Percentiles rank a stretch among this genome's conserved stretches.
These are phyloP conservation scores for Fusarium albidum DNA, from an alignment of 2,329 filamentous ascomycete species.

Conservation along the genomic window DNA sequence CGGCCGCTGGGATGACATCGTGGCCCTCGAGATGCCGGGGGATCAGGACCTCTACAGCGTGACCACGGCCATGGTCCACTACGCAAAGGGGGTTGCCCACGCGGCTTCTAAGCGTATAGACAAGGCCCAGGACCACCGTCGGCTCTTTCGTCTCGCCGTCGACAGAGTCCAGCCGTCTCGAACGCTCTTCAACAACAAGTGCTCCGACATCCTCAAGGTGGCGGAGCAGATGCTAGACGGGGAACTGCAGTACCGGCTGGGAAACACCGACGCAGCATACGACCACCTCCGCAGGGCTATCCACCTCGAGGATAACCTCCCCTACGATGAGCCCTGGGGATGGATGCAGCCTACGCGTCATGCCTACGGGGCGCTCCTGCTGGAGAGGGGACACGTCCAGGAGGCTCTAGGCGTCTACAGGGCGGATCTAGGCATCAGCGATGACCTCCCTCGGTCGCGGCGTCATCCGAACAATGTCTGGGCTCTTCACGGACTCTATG, in stretches of 20 bases:
- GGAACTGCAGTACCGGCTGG: slow-evolving; percentile 74
- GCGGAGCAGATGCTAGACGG: slow-evolving; percentile 75
- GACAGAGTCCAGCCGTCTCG: slow-evolving; percentile 64
- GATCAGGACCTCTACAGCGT: slow-evolving; percentile 71
- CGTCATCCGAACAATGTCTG: slow-evolving; percentile 79
- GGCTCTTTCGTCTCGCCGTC: slow-evolving; percentile 59
- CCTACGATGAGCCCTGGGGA: slow-evolving; percentile 79
- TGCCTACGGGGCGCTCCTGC: slow-evolving; percentile 72
- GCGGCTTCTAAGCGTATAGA: slow-evolving; percentile 65
- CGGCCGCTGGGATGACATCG: slow-evolving; percentile 73
- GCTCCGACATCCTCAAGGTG: slow-evolving; percentile 66
- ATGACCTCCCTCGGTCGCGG: slow-evolving; percentile 68
- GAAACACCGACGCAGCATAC: slow-evolving; percentile 67
- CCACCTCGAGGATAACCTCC: slow-evolving; percentile 66
- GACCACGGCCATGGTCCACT: slow-evolving; percentile 73
- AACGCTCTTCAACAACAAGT: slow-evolving; percentile 56
- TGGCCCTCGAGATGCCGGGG: slow-evolving; percentile 61
- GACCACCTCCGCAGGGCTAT: slow-evolving; percentile 65
- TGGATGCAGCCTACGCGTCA: slow-evolving; percentile 82
- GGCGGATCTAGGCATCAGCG: slow-evolving; percentile 67
- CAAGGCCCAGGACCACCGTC: slow-evolving; percentile 61
- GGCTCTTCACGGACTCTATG: slow-evolving; percentile 77
- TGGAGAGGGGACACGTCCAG: slow-evolving; percentile 69
- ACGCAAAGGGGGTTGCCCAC: slow-evolving; percentile 72
- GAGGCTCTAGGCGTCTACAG: slow-evolving; percentile 66